These are phyloP conservation scores for Zymoseptoria brevis DNA, from an alignment of 2,329 filamentous ascomycete genomes.

Conservation along the genomic window DNA sequence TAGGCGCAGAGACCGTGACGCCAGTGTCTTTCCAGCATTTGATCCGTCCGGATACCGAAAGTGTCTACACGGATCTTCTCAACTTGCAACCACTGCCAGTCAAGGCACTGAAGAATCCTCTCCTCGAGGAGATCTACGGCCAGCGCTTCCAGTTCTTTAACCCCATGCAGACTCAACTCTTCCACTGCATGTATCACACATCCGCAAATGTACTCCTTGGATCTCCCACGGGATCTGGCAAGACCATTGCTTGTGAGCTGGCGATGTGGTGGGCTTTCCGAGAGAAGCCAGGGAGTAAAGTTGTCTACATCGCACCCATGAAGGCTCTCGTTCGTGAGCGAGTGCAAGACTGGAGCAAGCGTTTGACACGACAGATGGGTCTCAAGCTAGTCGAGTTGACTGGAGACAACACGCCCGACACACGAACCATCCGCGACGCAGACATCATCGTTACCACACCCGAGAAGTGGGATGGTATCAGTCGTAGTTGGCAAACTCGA, in stretches of 20 bases:
- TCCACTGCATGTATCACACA: constrained; percentile 92
- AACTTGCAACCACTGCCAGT: constrained; percentile 86
- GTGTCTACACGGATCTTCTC: constrained; percentile 88
- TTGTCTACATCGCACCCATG: constrained; percentile 99
- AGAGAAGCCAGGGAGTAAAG: constrained; percentile 87
- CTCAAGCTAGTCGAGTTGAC: constrained; percentile 91
- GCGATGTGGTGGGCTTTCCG: constrained; percentile 99
- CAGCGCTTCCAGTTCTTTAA: constrained; percentile 95
- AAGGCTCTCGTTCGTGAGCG: constrained; percentile 94
- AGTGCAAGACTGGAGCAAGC: constrained; percentile 86
- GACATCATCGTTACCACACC: constrained; percentile 98
- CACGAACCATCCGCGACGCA: constrained; percentile 85
- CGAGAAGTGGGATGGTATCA: constrained; percentile 99
- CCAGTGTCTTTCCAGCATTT: constrained; percentile 96
- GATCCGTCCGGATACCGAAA: constrained; percentile 94
- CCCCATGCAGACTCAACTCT: constrained; percentile 98
- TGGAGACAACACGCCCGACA: constrained; percentile 96
- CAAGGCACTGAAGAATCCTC: constrained; percentile 75
- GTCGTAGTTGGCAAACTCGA: constrained; percentile 95
- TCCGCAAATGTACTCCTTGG: constrained; percentile 85
- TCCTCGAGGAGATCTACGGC: constrained; percentile 79
- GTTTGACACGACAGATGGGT: constrained; percentile 74
- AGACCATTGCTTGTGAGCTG: constrained; percentile 90
- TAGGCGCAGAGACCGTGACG: constrained; percentile 91
- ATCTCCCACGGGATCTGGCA: constrained; percentile 93